These are phyloP conservation scores for Heimioporus retisporus DNA, from an alignment of 1,284 basidiomycete genomes.

Conservation along the genomic window DNA sequence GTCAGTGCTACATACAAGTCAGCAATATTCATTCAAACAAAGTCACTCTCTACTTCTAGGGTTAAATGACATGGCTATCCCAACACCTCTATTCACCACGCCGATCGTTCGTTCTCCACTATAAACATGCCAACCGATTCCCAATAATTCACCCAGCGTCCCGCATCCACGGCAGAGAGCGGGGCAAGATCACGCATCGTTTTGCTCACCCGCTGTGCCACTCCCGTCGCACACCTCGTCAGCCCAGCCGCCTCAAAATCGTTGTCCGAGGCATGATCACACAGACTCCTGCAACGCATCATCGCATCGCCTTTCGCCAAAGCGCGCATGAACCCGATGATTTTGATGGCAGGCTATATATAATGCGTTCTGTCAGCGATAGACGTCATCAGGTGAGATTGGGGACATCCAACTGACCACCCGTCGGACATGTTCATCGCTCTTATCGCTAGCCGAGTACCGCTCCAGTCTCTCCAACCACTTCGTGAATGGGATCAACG, in stretches of 20 bases:
- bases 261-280: background rate
- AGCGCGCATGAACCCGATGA: background rate
- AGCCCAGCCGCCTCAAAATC: constrained; percentile 16
- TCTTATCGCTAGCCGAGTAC: too few species aligned
- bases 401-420: too few species aligned
- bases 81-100: too few species aligned
- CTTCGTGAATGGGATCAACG: constrained; percentile 32
- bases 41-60: too few species aligned
- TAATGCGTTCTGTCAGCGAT: too few species aligned
- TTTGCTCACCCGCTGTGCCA: constrained; percentile 20
- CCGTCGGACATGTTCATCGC: too few species aligned
- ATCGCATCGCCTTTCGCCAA: background rate
- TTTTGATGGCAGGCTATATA: too few species aligned
- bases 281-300: background rate
- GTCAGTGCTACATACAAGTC: too few species aligned
- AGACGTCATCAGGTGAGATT: too few species aligned
- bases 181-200: constrained; percentile 27
- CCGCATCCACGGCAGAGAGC: constrained; percentile 16
- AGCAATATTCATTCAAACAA: too few species aligned
- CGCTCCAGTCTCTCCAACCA: background rate
- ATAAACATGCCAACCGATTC: constrained; percentile 19
- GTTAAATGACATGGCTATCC: too few species aligned
- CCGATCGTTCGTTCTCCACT: too few species aligned
- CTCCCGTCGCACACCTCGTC: constrained; percentile 12
- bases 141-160: constrained; percentile 31